Base-by-base conservation (phyloP, 306 rosid species). In the Lathyrus sativus region DNA sequence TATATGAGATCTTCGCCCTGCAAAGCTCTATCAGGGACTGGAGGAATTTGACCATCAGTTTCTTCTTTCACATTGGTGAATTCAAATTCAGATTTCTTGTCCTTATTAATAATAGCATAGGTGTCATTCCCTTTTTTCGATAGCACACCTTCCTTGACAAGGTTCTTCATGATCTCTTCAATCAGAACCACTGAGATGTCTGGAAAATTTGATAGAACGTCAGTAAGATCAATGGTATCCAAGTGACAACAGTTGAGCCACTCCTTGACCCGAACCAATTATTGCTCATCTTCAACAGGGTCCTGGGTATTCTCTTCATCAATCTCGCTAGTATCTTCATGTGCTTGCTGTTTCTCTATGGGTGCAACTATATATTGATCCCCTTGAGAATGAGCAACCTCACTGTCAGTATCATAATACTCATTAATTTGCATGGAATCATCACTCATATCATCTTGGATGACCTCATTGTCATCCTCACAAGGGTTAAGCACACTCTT, bases 181-280 rank as follows among this genome's bases (percentile, higher is more conserved):
- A n/a, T n/a, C n/a, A n/a, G n/a, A n/a, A 84, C 98, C 90, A 85
- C 76, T 72, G 97, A 90, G 83, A 93, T 85, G 79, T 93, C 96
- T 4, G 97, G 95, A 73, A 93, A 93, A 71, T 85, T 85, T 17
- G 97, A 88, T 15, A 88, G 86, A 72, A 93, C 73, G 22, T 93
- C 96, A 69, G 84, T 82, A 65, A 93, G 81, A 68, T 85, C 88
- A 72, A 88, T 67, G 51, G 86, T 72, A 73, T 88, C 95, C 55
- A 79, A 64, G 83, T 84, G 91, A 43, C 81, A 60, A 50, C 72
- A 22, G 62, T 59, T 80, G 77, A 93, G 88, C 99, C 97, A 88
- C 58, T 90, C 95, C 80, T 83, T 88, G 35, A 93, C 86, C 64
- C 97, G 80, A 63, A 83, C 74, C 49, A 73, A 41, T 72, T 90